Evolutionary conservation across 148 eudicot species (phyloP).

Genomic region (Camellia lanceoleosa): DNA sequence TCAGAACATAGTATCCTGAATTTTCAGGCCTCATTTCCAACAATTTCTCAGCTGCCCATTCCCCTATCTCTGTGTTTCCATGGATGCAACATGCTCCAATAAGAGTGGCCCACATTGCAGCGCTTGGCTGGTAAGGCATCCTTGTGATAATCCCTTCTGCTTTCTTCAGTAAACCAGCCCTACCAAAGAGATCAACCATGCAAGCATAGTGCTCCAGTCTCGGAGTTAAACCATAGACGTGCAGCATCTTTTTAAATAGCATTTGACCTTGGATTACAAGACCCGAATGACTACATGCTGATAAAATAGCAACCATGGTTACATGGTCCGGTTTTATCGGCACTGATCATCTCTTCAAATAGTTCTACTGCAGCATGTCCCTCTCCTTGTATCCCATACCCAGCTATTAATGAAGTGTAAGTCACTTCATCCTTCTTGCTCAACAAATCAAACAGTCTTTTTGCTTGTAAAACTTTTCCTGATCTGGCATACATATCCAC

Average conservation of each 20-base stretch:
- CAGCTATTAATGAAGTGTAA: constrained; percentile 74
- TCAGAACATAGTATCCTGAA: constrained; percentile 70
- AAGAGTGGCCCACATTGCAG: constrained; percentile 83
- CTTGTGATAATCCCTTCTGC: constrained; percentile 47
- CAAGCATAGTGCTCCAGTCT: constrained; percentile 72
- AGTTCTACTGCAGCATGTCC: constrained; percentile 56
- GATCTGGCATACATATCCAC: constrained; percentile 79
- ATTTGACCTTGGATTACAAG: constrained; percentile 62
- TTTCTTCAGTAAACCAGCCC: constrained; percentile 65
- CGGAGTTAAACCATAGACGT: constrained; percentile 53
- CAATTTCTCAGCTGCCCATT: constrained; percentile 69
- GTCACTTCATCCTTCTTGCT: constrained; percentile 56
- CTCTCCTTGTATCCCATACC: constrained; percentile 69
- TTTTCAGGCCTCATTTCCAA: constrained; percentile 57
- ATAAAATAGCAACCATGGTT: constrained; percentile 63
- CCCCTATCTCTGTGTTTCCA: constrained; percentile 53
- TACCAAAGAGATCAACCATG: constrained; percentile 79
- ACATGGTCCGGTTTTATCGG: constrained; percentile 65
- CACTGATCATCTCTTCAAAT: constrained; percentile 63
- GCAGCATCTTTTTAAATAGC: constrained; percentile 52
- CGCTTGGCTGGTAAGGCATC: constrained; percentile 66
- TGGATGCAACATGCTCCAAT: constrained; percentile 68
- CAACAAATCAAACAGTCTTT: constrained; percentile 52
- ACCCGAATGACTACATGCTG: constrained; percentile 87
- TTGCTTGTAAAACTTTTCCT: constrained; percentile 52